phyloP scores from a whole-genome alignment of 352 stramenopile species.

The Plasmopara viticola region DNA sequence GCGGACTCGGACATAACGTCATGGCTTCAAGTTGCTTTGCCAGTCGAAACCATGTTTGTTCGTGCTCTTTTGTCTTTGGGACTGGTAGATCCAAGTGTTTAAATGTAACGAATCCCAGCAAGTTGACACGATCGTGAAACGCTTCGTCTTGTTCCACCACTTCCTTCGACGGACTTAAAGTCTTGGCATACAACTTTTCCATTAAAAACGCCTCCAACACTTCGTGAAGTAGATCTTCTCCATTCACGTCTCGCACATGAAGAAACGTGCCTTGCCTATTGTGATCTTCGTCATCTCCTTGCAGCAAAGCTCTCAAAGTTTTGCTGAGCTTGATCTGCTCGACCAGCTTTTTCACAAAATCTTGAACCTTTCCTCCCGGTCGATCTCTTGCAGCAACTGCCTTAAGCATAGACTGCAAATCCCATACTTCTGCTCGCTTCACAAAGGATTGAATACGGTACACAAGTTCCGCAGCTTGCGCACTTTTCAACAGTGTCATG shows the following conservation, averaged over 20 bases:
- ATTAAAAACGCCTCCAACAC: conserved; percentile 87
- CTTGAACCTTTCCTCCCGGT: conserved; percentile 49
- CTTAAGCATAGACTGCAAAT: conserved; percentile 42
- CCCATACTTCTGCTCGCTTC: conserved; percentile 49
- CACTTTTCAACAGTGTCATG: conserved; percentile 48
- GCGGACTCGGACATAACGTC: conserved; percentile 48
- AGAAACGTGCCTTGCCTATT: conserved; percentile 20
- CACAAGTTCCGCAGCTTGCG: conserved; percentile 56
- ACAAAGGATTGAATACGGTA: conserved; percentile 80
- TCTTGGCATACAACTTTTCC: conserved; percentile 78
- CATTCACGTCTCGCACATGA: conserved; percentile 28
- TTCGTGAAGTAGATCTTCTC: conserved; percentile 51
- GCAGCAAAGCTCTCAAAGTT: conserved; percentile 22
- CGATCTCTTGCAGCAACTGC: conserved; percentile 32
- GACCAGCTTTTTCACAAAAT: conserved; percentile 58
- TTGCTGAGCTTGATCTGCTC: conserved; percentile 46
- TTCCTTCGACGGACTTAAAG: conserved; percentile 47
- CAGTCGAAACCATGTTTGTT: conserved; percentile 38
- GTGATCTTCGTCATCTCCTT: conserved; percentile 11
- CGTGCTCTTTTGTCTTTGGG: conserved; percentile 26
- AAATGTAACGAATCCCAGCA: conserved; percentile 76
- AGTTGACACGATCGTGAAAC: conserved; percentile 56
- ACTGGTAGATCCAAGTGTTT: conserved; percentile 81
- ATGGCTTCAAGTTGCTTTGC: conserved; percentile 40
- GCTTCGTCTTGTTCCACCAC: conserved; percentile 42